phyloP scores from a whole-genome alignment of 345 rosid species.

The Euphorbia lathyris region DNA sequence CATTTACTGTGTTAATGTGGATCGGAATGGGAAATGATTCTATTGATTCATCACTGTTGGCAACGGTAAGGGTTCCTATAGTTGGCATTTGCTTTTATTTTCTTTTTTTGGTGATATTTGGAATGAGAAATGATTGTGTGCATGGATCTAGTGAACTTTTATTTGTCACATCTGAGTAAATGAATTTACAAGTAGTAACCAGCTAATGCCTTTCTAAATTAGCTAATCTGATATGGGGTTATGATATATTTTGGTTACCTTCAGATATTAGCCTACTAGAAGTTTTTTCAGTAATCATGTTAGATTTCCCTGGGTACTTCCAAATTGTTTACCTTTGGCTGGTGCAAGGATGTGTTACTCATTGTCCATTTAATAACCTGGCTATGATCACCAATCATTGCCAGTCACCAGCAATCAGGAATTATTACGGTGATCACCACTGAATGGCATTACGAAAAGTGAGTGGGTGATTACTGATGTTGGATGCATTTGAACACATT shows the following conservation, averaged over 20 bases:
- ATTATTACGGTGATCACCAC: neutral
- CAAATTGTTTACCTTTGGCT: neutral
- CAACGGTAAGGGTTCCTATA: slow-evolving; percentile 40
- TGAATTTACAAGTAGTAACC: neutral
- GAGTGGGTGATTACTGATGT: neutral
- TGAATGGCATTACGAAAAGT: neutral
- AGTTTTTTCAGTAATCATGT: too few species aligned
- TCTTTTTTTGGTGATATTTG: neutral
- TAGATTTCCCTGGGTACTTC: neutral
- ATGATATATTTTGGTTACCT: neutral
- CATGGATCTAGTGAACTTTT: neutral
- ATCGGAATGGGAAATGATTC: slow-evolving; percentile 43
- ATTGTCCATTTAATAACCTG: neutral
- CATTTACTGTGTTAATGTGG: slow-evolving; percentile 53
- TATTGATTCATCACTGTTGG: slow-evolving; percentile 41
- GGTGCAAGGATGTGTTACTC: neutral
- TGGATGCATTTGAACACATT: neutral
- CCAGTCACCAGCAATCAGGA: neutral
- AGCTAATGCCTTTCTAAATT: neutral
- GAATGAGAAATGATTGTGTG: neutral
- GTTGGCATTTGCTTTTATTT: slow-evolving; percentile 4
- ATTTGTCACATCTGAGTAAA: neutral
- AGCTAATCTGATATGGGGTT: neutral
- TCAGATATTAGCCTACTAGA: neutral
- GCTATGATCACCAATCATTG: neutral